Conservation (phyloP, 2,329 filamentous ascomycete genomes). For the Ophiostoma sp. region DNA sequence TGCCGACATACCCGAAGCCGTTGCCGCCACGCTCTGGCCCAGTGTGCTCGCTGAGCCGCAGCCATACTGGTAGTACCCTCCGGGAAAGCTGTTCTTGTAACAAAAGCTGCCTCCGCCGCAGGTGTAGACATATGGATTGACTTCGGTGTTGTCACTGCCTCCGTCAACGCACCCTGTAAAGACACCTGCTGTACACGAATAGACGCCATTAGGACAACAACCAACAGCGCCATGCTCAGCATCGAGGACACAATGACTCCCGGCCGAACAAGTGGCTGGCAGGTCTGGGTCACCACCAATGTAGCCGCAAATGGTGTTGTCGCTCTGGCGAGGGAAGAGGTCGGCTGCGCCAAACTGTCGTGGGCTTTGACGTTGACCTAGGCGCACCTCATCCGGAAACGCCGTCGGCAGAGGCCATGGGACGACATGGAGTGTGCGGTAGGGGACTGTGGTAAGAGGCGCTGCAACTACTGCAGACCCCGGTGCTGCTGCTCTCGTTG, state of each 20-base stretch:
- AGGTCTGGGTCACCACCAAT: conserved; percentile 53
- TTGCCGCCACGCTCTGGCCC: conserved; percentile 51
- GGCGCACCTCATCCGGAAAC: not conserved
- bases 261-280: conserved; percentile 58
- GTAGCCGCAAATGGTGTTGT: conserved; percentile 60
- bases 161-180: conserved; percentile 59
- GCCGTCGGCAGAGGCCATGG: conserved; percentile 44
- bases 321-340: conserved; percentile 39
- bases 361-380: not conserved
- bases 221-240: conserved; percentile 34
- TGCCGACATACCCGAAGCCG: conserved; percentile 45
- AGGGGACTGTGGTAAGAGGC: conserved; percentile 33
- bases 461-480: not conserved
- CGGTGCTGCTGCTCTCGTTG: conserved; percentile 21
- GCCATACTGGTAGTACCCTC: conserved; percentile 58
- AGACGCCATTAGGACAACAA: conserved; percentile 51
- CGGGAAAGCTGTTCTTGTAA: conserved; percentile 56
- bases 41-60: conserved; percentile 53
- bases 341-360: not conserved
- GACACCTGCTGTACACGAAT: conserved; percentile 54
- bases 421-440: conserved; percentile 37
- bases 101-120: conserved; percentile 54
- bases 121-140: conserved; percentile 59
- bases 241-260: conserved; percentile 60
- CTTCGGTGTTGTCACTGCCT: conserved; percentile 51